Percentiles rank a stretch among this genome's conserved stretches.
phyloP scores from a whole-genome alignment of 495 filamentous ascomycete genomes.

The Clohesyomyces aquaticus region DNA sequence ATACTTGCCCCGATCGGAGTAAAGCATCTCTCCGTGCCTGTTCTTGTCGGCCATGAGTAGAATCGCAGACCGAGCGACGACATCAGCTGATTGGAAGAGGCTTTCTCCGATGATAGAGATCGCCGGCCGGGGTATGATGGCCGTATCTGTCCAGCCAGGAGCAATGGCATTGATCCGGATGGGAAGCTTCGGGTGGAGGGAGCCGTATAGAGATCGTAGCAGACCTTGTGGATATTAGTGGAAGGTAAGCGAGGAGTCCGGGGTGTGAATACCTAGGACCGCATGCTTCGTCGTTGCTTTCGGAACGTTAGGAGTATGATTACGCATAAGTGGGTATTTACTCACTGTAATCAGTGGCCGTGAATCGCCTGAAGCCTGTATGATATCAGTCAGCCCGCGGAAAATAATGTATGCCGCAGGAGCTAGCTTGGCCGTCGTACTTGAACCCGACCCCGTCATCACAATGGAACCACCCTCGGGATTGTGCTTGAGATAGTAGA shows the following conservation, averaged over 20 bases:
- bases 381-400: background rate
- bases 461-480: slow-evolving; percentile 39
- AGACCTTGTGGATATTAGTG: slow-evolving; percentile 28
- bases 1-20: slow-evolving; percentile 27
- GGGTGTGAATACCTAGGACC: slow-evolving; percentile 41
- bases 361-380: slow-evolving; percentile 26
- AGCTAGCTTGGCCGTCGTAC: slow-evolving; percentile 9
- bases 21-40: slow-evolving; percentile 41
- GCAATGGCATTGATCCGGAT: slow-evolving; percentile 44
- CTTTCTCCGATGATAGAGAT: slow-evolving; percentile 14
- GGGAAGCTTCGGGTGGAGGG: slow-evolving; percentile 27
- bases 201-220: slow-evolving; percentile 27
- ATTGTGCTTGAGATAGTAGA: slow-evolving; percentile 26
- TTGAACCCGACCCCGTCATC: slow-evolving; percentile 39
- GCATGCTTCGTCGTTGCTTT: slow-evolving; percentile 39
- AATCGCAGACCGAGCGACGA: slow-evolving; percentile 39
- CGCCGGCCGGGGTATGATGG: slow-evolving; percentile 27
- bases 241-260: too few species aligned
- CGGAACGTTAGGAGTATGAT: background rate
- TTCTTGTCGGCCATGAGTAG: slow-evolving; percentile 40
- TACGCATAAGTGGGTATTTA: background rate
- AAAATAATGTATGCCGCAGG: background rate
- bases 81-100: slow-evolving; percentile 33
- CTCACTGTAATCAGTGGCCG: slow-evolving; percentile 34
- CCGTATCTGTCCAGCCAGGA: slow-evolving; percentile 42